A percentile compares a stretch with the other conserved stretches of the same genome.
Evolutionary conservation across 306 rosid genomes (phyloP).

Genomic region (Cicer arietinum): DNA sequence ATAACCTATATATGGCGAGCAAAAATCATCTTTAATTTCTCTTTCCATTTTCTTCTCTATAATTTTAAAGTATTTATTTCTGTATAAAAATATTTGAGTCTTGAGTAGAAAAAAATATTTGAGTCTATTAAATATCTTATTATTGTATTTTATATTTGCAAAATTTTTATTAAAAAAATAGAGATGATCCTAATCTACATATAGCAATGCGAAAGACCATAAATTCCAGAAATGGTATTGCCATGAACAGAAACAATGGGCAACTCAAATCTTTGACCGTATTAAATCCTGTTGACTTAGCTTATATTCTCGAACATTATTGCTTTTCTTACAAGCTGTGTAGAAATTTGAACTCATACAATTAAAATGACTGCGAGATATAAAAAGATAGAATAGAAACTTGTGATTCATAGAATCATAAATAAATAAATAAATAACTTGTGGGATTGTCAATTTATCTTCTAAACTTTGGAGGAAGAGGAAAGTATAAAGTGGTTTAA

Average conservation of each 20-base stretch:
- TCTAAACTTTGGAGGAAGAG: background rate
- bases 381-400: background rate
- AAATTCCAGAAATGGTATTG: background rate
- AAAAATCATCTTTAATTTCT: too few species aligned
- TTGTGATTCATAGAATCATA: too few species aligned
- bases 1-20: background rate
- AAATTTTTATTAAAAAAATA: too few species aligned
- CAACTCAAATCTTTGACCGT: slow-evolving; percentile 24
- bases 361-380: background rate
- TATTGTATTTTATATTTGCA: too few species aligned
- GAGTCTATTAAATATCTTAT: too few species aligned
- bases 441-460: background rate
- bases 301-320: background rate
- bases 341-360: background rate
- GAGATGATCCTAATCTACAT: too few species aligned
- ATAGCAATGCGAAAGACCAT: background rate
- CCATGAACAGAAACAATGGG: background rate
- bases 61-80: too few species aligned
- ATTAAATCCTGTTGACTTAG: background rate
- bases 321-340: background rate
- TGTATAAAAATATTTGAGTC: too few species aligned
- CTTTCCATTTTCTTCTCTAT: too few species aligned
- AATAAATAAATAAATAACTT: background rate
- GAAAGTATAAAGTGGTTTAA: too few species aligned
- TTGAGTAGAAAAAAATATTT: too few species aligned